Percentiles rank a stretch among this genome's conserved stretches.
Conservation (phyloP, 1,284 basidiomycete species). For the Inonotus hispidus region DNA sequence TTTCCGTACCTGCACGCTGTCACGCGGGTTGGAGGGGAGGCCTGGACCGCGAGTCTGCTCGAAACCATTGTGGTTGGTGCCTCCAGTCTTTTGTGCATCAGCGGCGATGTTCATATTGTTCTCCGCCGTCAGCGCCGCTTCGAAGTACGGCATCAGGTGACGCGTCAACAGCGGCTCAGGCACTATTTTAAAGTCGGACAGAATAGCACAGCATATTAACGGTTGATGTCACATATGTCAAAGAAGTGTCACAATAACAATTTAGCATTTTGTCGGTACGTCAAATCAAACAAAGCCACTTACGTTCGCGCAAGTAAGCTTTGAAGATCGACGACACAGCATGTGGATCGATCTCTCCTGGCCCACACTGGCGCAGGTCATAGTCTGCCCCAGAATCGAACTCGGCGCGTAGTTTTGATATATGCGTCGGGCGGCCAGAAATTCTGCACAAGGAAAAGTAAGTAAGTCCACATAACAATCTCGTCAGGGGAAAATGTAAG, state of each 20-base stretch:
- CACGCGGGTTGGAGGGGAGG: conserved; percentile 40
- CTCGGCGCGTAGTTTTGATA: conserved; percentile 67
- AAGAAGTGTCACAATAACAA: not conserved
- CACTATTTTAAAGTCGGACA: conserved; percentile 41
- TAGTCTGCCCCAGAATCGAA: conserved; percentile 88
- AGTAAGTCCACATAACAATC: not conserved
- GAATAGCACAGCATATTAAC: not conserved
- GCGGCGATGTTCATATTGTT: conserved; percentile 32
- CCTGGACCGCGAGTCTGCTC: conserved; percentile 29
- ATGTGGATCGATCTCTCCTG: conserved; percentile 85
- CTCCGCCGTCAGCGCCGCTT: conserved; percentile 63
- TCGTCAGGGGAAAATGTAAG: not conserved
- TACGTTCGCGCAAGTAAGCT: conserved; percentile 74
- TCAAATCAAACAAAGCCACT: conserved; percentile 27
- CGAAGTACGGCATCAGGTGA: conserved; percentile 65
- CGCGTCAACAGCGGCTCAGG: conserved; percentile 78
- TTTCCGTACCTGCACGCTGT: conserved; percentile 49
- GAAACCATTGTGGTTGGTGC: conserved; percentile 11
- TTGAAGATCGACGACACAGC: conserved; percentile 86
- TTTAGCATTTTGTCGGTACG: conserved; percentile 1
- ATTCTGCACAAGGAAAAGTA: conserved; percentile 40
- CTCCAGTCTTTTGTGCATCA: conserved; percentile 24
- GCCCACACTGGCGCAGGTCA: conserved; percentile 67
- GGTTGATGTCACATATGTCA: not conserved
- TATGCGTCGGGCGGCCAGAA: conserved; percentile 69